Base-by-base conservation (phyloP, 176 grass and related monocot species). In the Oropetium thomaeum region DNA sequence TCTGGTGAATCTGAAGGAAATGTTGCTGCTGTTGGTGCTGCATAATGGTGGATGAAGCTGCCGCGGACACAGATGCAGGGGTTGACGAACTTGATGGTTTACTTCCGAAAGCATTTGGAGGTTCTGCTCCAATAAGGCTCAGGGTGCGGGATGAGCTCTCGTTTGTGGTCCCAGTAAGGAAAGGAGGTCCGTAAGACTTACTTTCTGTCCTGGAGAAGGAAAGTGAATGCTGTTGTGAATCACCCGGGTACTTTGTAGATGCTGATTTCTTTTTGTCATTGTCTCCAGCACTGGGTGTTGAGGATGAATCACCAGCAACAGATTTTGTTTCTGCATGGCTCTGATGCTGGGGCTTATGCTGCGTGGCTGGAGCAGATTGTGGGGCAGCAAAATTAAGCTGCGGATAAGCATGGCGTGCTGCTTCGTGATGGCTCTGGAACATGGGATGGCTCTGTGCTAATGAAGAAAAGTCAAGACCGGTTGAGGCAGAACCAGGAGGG, bases 371-470 rank as follows among this genome's bases (percentile, higher is more conserved):
- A 32, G 70, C 79, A 60, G 86, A 51, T 22, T 92, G 85, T 37
- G 69, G 68, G 11, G 86, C 22, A 17, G 87, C 76, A 67, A 90
- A 80, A 31, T 76, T 88, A 32, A 94, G 62, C 76, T 90, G 89
- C 69, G 82, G 80, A 76, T 90, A 90, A 73, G 82, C 87, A 83
- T 92, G 96, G 16, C 92, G 78, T 25, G 79, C 83, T 57, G 81
- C 85, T 57, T 99, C 96, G 29, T 93, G 84, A 84, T 93, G 87
- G 79, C 80, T 86, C 68, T 99, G 92, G 74, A 95, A 92, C 20
- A 99, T 58, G 0, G 82, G 72, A 84, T 92, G 89, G 86, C 86
- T 98, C 25, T 83, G 92, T 19, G 81, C 84, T 82, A 95, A 62
- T 26, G 89, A 81, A 44, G 90, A 94, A 38, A 99, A 99, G 71